phyloP scores from a whole-genome alignment of 1,284 basidiomycete genomes.

The Puccinia polysora region DNA sequence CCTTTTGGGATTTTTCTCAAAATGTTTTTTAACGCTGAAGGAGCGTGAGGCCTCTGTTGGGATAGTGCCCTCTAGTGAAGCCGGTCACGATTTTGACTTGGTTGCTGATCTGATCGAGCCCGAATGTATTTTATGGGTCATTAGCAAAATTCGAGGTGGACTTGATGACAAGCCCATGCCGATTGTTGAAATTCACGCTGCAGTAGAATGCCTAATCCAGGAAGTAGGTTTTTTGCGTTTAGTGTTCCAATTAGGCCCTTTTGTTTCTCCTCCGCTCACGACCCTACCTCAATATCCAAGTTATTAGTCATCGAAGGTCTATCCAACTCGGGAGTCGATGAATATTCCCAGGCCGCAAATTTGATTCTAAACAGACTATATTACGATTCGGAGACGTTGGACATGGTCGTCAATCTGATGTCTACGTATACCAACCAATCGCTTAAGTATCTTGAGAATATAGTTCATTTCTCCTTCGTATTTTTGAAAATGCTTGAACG shows the following conservation, averaged over 20 bases:
- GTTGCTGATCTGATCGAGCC: conserved; percentile 79
- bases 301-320: conserved; percentile 74
- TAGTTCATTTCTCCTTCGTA: conserved; percentile 73
- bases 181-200: conserved; percentile 91
- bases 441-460: conserved; percentile 73
- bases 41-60: conserved; percentile 48
- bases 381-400: conserved; percentile 86
- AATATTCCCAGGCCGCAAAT: conserved; percentile 68
- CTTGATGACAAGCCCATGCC: conserved; percentile 85
- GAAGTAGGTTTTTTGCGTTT: conserved; percentile 55
- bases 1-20: conserved; percentile 78
- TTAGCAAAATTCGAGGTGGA: conserved; percentile 76
- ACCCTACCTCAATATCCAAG: conserved; percentile 48
- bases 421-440: conserved; percentile 67
- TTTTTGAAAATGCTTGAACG: conserved; percentile 78
- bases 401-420: conserved; percentile 72
- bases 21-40: conserved; percentile 66
- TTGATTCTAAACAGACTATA: conserved; percentile 79
- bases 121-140: conserved; percentile 77
- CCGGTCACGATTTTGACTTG: conserved; percentile 65
- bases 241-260: background rate
- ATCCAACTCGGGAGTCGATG: conserved; percentile 57
- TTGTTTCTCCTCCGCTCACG: background rate
- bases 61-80: conserved; percentile 48
- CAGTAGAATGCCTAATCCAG: conserved; percentile 84